These are phyloP conservation scores for Hortiboletus campestris DNA, from an alignment of 768 basidiomycete genomes.

Conservation along the genomic window DNA sequence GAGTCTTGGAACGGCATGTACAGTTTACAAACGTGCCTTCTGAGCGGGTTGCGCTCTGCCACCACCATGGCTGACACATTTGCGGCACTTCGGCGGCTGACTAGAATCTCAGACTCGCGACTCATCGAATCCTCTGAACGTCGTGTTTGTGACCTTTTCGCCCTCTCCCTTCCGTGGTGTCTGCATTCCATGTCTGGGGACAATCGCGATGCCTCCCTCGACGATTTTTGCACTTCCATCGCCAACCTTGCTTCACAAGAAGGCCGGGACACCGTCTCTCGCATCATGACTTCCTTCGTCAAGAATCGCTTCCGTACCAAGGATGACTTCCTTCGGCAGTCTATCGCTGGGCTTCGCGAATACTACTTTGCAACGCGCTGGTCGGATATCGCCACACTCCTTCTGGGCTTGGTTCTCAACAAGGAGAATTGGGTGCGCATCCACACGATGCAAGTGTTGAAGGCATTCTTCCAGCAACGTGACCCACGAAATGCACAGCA, in stretches of 20 bases:
- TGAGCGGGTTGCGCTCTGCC: constrained; percentile 80
- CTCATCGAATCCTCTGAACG: constrained; percentile 71
- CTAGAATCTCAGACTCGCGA: constrained; percentile 56
- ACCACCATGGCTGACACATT: constrained; percentile 66
- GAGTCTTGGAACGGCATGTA: constrained; percentile 64
- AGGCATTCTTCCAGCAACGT: constrained; percentile 82
- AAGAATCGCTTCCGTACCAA: constrained; percentile 86
- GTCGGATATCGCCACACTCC: constrained; percentile 77
- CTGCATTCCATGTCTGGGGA: constrained; percentile 74
- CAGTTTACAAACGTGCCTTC: constrained; percentile 65
- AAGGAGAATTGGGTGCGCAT: constrained; percentile 76
- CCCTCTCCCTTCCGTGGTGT: constrained; percentile 84
- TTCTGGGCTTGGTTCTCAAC: constrained; percentile 87
- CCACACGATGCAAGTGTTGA: constrained; percentile 83
- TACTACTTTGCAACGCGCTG: constrained; percentile 75
- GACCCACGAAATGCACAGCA: constrained; percentile 75
- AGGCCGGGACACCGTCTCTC: constrained; percentile 73
- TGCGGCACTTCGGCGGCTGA: constrained; percentile 59
- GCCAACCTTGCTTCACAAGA: constrained; percentile 69
- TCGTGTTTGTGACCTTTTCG: constrained; percentile 80
- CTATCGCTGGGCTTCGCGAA: constrained; percentile 80
- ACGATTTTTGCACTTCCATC: constrained; percentile 72
- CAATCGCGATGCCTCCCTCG: constrained; percentile 53
- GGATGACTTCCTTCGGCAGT: constrained; percentile 92
- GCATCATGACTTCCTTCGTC: constrained; percentile 87